Base-by-base conservation (phyloP, 768 basidiomycete genomes). In the Tephrocybe rancida region DNA sequence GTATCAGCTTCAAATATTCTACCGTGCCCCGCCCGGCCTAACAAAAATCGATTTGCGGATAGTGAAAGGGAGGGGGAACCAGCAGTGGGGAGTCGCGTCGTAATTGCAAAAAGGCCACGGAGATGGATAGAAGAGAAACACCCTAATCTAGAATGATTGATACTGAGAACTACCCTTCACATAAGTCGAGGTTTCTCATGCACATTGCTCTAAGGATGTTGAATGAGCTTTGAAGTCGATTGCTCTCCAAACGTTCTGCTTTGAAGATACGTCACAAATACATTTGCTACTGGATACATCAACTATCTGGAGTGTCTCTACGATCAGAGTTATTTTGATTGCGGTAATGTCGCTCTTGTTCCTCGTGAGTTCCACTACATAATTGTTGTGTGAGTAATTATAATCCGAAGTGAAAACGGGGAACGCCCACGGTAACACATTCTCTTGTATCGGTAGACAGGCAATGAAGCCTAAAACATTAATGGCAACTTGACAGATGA, bases 71-170 rank as follows among this genome's bases (percentile, higher is more conserved):
- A 63, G 44, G 61, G 58, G 32, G 46, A 59, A 18, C 42, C 60
- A 42, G 60, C 60, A 55, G 51, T 63, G 38, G 65, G 62, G 48
- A 61, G 69, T 29, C 74, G 76, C 29, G 78, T 85, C 24, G 78
- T 77, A 19, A 80, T 86, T 13, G 66, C 70, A 59, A 90, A 83
- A 71, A 73, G 80, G 47, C 86, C 87, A 11, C 78, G 83, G 61
- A 78, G 88, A 58, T 93, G 91, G 91, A 92, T 93, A 65, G 87
- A 91, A 70, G 91, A 93, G 70, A 87, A 71, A 53, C 63, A 71
- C 41, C 79, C 75, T 5, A 62, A 64, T 50, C 67, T 67, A 61
- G 60, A 69, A 55, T 65, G 44, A 55, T 43, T 46, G 29, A 3
- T 47, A 13, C 24, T 34, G 22, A 21, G 9, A 37, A 27, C 16